Base-by-base conservation (phyloP, 805 yeast genomes). In the Kockiozyma suomiensis region DNA sequence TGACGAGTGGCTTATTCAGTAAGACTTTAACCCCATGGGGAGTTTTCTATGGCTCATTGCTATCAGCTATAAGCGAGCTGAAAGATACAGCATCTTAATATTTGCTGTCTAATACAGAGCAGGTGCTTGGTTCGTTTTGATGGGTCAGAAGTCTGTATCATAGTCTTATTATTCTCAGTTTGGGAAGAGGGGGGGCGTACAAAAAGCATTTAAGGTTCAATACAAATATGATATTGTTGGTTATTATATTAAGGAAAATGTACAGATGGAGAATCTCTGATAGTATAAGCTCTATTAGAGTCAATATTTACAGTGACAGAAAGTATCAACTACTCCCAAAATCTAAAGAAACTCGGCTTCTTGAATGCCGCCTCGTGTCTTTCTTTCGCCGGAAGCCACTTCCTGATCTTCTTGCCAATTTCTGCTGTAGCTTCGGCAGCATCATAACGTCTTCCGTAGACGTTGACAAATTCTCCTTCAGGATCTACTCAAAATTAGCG, bases 391-490 rank as follows among this genome's bases (percentile, higher is more conserved):
- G 97, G 96, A 59, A 86, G 77, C 76, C 85, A 92, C 1, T 88
- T 87, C 64, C 82, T 85, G 45, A 90, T 81, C 68, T 90, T 92
- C 61, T 84, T 84, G 67, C 81, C 81, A 66, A 94, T 88, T 75
- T 88, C 88, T 42, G 81, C 84, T 15, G 85, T 86, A 28, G 96
- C 97, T 62, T 86, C 85, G 21, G 79, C 80, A 26, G 91, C 92
- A 58, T 86, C 89, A 67, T 86, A 89, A 70, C 93, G 93, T 74
- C 96, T 85, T 56, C 99, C 99, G 67, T 93, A 79, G 5, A 94
- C 98, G 73, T 93, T 97, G 50, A 93, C 88, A 71, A 90, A 94
- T 71, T 90, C 85, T 50, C 98, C 99, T 72, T 94, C 97, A n/a
- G 97, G 92, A 73, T 94, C 98, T 61, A 30, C 17, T 8, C n/a